These are phyloP conservation scores for Tylopilus sp. DNA, from an alignment of 768 basidiomycete genomes.

Conservation along the genomic window DNA sequence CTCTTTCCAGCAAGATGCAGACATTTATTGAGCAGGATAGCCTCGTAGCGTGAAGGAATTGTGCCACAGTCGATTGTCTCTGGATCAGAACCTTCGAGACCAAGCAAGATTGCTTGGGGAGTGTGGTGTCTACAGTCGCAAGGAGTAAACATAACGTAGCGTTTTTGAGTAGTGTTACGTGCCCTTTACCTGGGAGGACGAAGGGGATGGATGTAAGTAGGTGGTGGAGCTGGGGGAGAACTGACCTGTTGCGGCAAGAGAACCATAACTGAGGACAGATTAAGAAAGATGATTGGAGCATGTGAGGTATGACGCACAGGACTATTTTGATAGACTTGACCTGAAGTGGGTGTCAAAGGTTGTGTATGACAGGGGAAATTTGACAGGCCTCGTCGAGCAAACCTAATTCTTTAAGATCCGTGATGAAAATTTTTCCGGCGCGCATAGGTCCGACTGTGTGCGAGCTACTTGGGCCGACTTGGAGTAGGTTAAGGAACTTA, in stretches of 20 bases:
- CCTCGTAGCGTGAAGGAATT: conserved; percentile 69
- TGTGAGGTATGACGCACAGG: conserved; percentile 43
- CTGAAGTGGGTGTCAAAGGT: conserved; percentile 21
- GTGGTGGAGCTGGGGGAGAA: conserved; percentile 1
- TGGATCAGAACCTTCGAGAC: conserved; percentile 85
- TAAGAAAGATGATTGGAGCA: neutral
- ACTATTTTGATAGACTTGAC: conserved; percentile 81
- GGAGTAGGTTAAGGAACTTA: conserved; percentile 33
- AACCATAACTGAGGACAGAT: conserved; percentile 64
- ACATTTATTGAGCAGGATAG: conserved; percentile 61
- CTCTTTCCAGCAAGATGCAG: conserved; percentile 72
- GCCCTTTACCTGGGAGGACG: conserved; percentile 67
- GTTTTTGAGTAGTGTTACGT: conserved; percentile 18
- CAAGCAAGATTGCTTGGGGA: conserved; percentile 81
- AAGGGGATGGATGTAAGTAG: conserved; percentile 5
- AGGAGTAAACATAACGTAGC: conserved; percentile 2
- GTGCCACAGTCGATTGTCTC: conserved; percentile 91
- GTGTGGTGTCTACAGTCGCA: conserved; percentile 72
- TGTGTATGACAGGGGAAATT: neutral
- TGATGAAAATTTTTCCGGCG: conserved; percentile 84
- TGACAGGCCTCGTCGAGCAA: conserved; percentile 62
- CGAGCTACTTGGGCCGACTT: conserved; percentile 57
- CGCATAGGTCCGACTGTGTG: conserved; percentile 87
- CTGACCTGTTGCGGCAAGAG: conserved; percentile 86
- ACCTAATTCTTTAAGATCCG: conserved; percentile 63